These are phyloP conservation scores for Botryotinia convoluta DNA, from an alignment of 2,329 filamentous ascomycete species.

Conservation along the genomic window DNA sequence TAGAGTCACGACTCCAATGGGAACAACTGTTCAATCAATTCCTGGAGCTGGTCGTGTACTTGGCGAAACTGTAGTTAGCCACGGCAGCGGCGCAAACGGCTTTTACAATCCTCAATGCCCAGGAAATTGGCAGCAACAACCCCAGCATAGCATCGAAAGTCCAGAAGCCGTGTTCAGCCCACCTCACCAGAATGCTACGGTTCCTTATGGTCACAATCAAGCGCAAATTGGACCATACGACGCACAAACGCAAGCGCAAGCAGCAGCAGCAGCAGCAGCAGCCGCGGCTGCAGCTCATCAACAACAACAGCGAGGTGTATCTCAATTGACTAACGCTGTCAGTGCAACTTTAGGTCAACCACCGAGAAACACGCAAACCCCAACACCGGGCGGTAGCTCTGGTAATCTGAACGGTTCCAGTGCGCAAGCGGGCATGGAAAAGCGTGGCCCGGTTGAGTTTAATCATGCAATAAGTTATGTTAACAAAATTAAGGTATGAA, in stretches of 20 bases:
- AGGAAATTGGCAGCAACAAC: constrained; percentile 54
- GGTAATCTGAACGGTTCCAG: constrained; percentile 61
- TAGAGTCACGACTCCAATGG: constrained; percentile 93
- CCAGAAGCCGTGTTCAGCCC: constrained; percentile 61
- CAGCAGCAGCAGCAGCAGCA: constrained; percentile 43
- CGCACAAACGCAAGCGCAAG: constrained; percentile 39
- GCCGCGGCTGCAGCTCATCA: constrained; percentile 49
- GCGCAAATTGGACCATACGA: constrained; percentile 42
- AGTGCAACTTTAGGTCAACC: constrained; percentile 41
- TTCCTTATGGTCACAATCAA: constrained; percentile 45
- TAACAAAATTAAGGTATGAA: constrained; percentile 93
- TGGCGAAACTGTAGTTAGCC: constrained; percentile 38
- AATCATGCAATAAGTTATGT: constrained; percentile 99
- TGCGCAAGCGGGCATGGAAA: constrained; percentile 67
- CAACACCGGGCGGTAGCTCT: constrained; percentile 53
- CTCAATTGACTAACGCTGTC: constrained; percentile 63
- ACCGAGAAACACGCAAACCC: constrained; percentile 56
- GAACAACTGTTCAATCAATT: constrained; percentile 92
- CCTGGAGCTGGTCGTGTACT: constrained; percentile 47
- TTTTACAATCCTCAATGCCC: constrained; percentile 42
- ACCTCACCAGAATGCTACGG: constrained; percentile 50
- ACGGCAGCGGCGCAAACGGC: constrained; percentile 31
- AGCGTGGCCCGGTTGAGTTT: constrained; percentile 93
- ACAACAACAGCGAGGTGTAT: constrained; percentile 64
- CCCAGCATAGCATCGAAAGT: constrained; percentile 60